Percentiles rank a stretch among this genome's conserved stretches.
phyloP scores from a whole-genome alignment of 2,329 filamentous ascomycete genomes.

The Aspergillus viridinutans region DNA sequence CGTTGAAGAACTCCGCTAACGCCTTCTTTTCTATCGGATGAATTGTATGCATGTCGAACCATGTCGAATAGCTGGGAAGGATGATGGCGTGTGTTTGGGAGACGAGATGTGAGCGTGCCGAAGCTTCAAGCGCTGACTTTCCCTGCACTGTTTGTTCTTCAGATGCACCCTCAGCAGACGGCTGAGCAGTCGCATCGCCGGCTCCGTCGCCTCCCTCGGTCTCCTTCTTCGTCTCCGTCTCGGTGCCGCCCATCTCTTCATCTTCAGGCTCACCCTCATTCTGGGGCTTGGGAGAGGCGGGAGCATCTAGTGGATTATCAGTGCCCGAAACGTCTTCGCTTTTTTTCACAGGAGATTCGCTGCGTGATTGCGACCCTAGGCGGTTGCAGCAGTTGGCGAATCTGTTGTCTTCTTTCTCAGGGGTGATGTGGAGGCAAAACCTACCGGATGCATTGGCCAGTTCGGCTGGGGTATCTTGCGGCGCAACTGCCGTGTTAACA shows the following conservation, averaged over 20 bases:
- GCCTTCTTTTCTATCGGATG: constrained; percentile 91
- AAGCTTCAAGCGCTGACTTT: constrained; percentile 77
- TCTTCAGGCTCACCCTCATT: constrained; percentile 60
- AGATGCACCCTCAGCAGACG: constrained; percentile 47
- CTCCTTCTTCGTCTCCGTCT: constrained; percentile 42
- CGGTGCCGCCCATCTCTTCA: constrained; percentile 73
- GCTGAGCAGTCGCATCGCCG: constrained; percentile 42
- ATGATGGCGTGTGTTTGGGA: constrained; percentile 94
- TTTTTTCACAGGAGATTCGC: constrained; percentile 28
- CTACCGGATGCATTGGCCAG: constrained; percentile 31
- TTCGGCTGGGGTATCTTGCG: constrained; percentile 27
- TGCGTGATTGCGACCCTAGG: constrained; percentile 31
- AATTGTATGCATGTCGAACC: constrained; percentile 97
- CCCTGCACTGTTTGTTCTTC: constrained; percentile 60
- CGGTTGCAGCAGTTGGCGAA: constrained; percentile 17
- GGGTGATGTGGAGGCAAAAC: constrained; percentile 13
- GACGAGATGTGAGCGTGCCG: constrained; percentile 86
- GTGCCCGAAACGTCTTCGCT: constrained; percentile 35
- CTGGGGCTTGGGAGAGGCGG: constrained; percentile 60
- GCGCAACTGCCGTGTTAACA: constrained; percentile 19
- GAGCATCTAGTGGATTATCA: constrained; percentile 67
- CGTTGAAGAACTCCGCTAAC: constrained; percentile 97
- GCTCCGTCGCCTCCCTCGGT: constrained; percentile 42
- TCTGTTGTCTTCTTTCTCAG: constrained; percentile 6
- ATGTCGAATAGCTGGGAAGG: constrained; percentile 93